Percentiles rank a stretch among this genome's conserved stretches.
These are phyloP conservation scores for Mycena maculata DNA, from an alignment of 768 basidiomycete genomes.

Conservation along the genomic window DNA sequence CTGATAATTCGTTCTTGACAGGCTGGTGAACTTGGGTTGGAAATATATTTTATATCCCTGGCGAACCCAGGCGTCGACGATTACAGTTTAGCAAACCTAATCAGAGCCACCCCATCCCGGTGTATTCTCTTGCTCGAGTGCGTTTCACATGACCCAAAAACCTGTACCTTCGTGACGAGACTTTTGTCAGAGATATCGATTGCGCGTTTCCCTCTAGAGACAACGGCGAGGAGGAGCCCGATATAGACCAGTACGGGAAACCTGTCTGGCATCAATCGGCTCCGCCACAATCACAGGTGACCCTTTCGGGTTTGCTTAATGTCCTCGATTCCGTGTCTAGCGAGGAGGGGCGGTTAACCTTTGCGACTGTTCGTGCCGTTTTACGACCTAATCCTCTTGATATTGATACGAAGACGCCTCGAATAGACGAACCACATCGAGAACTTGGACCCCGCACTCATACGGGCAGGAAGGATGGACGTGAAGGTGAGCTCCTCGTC, in stretches of 20 bases:
- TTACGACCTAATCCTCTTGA: not conserved
- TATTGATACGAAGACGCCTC: not conserved
- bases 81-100: constrained; percentile 19
- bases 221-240: constrained; percentile 12
- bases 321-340: constrained; percentile 24
- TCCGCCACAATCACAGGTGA: not conserved
- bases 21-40: constrained; percentile 30
- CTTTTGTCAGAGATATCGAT: constrained; percentile 25
- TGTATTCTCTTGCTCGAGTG: constrained; percentile 29
- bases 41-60: constrained; percentile 29
- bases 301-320: constrained; percentile 19
- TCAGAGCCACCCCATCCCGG: constrained; percentile 28
- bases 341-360: constrained; percentile 19
- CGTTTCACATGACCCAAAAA: not conserved
- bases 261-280: not conserved
- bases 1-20: not conserved
- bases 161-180: not conserved
- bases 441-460: constrained; percentile 22
- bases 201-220: constrained; percentile 29
- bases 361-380: constrained; percentile 16
- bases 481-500: constrained; percentile 2
- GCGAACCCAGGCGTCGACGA: constrained; percentile 29
- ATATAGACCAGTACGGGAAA: constrained; percentile 24
- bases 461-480: constrained; percentile 27
- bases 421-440: constrained; percentile 25